Evolutionary conservation across 75 land plant species (phyloP).

Genomic region (Azolla pinnata): DNA sequence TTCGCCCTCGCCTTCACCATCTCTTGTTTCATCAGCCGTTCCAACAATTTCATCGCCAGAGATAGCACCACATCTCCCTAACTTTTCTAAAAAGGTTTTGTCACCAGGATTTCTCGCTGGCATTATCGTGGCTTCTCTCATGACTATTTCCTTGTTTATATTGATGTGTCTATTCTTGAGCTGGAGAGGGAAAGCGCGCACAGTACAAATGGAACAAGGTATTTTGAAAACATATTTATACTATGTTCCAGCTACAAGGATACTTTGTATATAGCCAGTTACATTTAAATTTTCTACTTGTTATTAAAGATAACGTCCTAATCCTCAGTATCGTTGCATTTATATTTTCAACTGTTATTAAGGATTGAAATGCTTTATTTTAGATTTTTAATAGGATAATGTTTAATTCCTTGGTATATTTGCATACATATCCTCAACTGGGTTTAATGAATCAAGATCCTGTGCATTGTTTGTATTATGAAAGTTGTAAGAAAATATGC

Average conservation of each 20-base stretch:
- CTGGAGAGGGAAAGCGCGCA: no score
- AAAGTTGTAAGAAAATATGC: not conserved
- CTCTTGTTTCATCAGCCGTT: not conserved
- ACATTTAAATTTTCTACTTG: no score
- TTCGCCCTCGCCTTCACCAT: constrained; percentile 23
- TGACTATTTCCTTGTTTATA: constrained; percentile 7
- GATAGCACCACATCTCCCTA: no score
- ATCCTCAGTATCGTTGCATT: no score
- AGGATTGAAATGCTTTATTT: no score
- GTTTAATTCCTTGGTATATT: not conserved
- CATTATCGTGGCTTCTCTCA: constrained; percentile 18
- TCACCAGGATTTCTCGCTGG: constrained; percentile 26
- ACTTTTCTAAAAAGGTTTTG: not conserved
- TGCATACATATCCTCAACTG: not conserved
- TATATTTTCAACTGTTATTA: no score
- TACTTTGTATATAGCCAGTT: no score
- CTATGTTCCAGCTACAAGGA: no score
- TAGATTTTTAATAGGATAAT: no score
- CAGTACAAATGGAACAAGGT: no score
- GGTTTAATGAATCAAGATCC: not conserved
- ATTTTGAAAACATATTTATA: no score
- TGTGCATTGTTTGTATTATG: not conserved
- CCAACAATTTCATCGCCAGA: not conserved
- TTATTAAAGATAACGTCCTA: no score
- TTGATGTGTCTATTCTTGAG: constrained; percentile 21